Conservation (phyloP, 2,329 filamentous ascomycete genomes). For the Epichloe elymi region DNA sequence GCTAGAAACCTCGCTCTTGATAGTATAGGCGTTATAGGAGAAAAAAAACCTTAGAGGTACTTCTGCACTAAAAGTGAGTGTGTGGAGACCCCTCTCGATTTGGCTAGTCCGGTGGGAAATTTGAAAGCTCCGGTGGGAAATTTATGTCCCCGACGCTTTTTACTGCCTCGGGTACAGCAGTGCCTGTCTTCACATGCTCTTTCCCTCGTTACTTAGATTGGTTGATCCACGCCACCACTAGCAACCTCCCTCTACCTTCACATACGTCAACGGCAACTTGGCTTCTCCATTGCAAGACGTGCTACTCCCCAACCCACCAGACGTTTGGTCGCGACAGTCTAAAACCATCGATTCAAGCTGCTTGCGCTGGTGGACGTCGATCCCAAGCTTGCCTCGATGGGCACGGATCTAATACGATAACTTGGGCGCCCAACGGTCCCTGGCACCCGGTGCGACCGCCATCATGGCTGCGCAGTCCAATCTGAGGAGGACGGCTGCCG, state of each 20-base stretch:
- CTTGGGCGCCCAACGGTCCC: background rate
- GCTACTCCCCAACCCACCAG: background rate
- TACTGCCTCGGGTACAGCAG: slow-evolving; percentile 2
- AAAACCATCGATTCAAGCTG: background rate
- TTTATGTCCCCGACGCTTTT: background rate
- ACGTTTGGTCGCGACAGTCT: background rate
- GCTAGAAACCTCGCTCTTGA: too few relatives aligned
- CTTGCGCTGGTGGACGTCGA: background rate
- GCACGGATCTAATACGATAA: background rate
- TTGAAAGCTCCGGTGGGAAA: too few relatives aligned
- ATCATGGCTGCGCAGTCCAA: slow-evolving; percentile 82
- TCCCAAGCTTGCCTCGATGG: background rate
- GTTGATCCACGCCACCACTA: background rate
- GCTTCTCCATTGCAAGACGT: background rate
- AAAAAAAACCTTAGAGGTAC: too few relatives aligned
- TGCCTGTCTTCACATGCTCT: slow-evolving; percentile 4
- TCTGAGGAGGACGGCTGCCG: slow-evolving; percentile 49
- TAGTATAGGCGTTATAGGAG: too few relatives aligned
- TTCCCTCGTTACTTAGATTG: too few relatives aligned
- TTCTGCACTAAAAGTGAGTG: too few relatives aligned
- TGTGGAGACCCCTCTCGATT: too few relatives aligned
- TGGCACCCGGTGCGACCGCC: background rate
- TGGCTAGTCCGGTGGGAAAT: too few relatives aligned
- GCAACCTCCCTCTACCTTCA: background rate
- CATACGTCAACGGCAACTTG: background rate